Evolutionary conservation across 257 asterid species (phyloP).

Genomic region (Marsdenia floribunda): DNA sequence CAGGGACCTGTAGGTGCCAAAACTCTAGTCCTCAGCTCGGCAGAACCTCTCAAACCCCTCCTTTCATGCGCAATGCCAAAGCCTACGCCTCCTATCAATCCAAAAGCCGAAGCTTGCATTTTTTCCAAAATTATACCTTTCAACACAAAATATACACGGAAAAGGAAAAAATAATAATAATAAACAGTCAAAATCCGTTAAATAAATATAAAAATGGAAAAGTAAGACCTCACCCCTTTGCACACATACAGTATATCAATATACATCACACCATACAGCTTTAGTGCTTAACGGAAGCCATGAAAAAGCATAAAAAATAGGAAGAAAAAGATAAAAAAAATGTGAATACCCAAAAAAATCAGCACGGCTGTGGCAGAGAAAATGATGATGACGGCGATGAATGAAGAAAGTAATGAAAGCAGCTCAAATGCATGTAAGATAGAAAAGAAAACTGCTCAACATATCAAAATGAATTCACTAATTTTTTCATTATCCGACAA

Average conservation of each 20-base stretch:
- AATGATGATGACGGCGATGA: background rate
- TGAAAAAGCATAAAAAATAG: background rate
- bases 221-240: background rate
- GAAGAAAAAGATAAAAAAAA: background rate
- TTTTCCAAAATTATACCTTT: conserved; percentile 23
- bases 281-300: background rate
- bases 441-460: too few relatives aligned
- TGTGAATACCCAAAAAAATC: conserved; percentile 8
- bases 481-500: too few relatives aligned
- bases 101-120: conserved; percentile 57
- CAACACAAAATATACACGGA: conserved; percentile 13
- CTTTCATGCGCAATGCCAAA: conserved; percentile 31
- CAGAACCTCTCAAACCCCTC: conserved; percentile 25
- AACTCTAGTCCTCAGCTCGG: conserved; percentile 20
- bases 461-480: too few relatives aligned
- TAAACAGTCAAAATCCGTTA: conserved; percentile 32
- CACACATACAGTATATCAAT: background rate
- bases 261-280: background rate
- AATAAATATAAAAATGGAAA: conserved; percentile 9
- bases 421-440: too few relatives aligned
- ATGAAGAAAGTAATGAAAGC: too few relatives aligned
- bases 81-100: conserved; percentile 33
- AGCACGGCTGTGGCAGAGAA: background rate
- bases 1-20: conserved; percentile 19
- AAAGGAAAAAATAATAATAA: background rate